These are phyloP conservation scores for Claviceps pusilla DNA, from an alignment of 2,329 filamentous ascomycete species.

Conservation along the genomic window DNA sequence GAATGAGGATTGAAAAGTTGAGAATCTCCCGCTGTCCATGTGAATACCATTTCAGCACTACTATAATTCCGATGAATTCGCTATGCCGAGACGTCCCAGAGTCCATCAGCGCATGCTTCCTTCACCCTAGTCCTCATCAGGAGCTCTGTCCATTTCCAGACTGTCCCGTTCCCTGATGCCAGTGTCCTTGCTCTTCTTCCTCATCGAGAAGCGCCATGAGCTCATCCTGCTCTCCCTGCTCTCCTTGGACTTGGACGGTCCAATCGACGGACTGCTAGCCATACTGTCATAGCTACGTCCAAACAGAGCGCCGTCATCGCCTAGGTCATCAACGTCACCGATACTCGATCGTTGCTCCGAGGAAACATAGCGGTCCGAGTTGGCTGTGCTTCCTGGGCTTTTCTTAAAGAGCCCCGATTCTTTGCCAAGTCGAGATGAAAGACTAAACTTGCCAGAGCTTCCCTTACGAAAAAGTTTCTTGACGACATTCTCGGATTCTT, in stretches of 20 bases:
- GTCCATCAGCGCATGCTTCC: not conserved
- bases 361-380: constrained; percentile 42
- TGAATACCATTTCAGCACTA: not conserved
- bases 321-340: constrained; percentile 38
- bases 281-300: constrained; percentile 42
- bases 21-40: not conserved
- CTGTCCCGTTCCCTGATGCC: constrained; percentile 33
- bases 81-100: not conserved
- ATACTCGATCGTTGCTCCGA: constrained; percentile 41
- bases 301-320: constrained; percentile 27
- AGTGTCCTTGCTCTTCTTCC: constrained; percentile 42
- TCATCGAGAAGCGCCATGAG: constrained; percentile 42
- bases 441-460: constrained; percentile 50
- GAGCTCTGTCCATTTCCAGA: constrained; percentile 31
- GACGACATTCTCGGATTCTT: constrained; percentile 42
- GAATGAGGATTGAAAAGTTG: not conserved
- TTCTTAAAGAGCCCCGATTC: constrained; percentile 44
- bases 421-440: constrained; percentile 41
- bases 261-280: constrained; percentile 41
- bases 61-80: not conserved
- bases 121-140: constrained; percentile 15
- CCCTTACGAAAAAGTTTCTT: constrained; percentile 50
- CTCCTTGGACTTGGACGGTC: constrained; percentile 32
- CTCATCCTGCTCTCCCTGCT: constrained; percentile 34
- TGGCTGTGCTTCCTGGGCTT: constrained; percentile 38